Percentiles rank a stretch among this genome's conserved stretches.
Conservation (phyloP, 306 rosid species). For the Cucumis sativus region Cucumber_9930_V3 NC_026657.2:8522001-8522500, state of each 20-base stretch:
- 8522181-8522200: not conserved
- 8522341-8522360: not conserved
- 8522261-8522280: not conserved
- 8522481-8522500: not conserved
- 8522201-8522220: not conserved
- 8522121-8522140: conserved; percentile 67
- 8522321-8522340: not conserved
- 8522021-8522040: conserved; percentile 13
- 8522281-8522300: not conserved
- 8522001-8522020: not conserved
- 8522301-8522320: not conserved
- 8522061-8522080: conserved; percentile 78
- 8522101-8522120: conserved; percentile 70
- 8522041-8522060: conserved; percentile 94
- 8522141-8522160: conserved; percentile 65
- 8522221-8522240: conserved; percentile 6
- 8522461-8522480: not conserved
- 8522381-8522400: not conserved
- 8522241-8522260: not conserved
- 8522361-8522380: not conserved
- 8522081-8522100: conserved; percentile 79
- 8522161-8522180: conserved; percentile 33
- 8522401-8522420: not conserved
- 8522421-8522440: not conserved
- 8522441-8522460: not conserved